A percentile compares a stretch with the other conserved stretches of the same genome.
Evolutionary conservation across 2,329 filamentous ascomycete genomes (phyloP).

Genomic region (Aureobasidium pullulans): DNA sequence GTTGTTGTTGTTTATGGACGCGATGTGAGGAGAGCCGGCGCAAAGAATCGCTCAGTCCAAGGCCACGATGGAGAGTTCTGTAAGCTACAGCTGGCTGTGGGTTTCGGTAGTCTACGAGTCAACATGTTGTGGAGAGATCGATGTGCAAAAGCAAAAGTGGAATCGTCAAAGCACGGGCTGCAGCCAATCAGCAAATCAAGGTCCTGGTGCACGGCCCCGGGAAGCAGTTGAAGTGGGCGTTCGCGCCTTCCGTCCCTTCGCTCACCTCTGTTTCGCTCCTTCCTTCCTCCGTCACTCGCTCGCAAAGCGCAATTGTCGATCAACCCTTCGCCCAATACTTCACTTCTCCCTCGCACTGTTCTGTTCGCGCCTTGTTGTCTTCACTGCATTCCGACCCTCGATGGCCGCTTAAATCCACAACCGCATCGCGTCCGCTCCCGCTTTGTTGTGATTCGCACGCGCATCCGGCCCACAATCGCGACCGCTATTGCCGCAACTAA

Average conservation of each 20-base stretch:
- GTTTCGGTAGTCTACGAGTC: slow-evolving; percentile 5
- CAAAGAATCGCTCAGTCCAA: neutral
- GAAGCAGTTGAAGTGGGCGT: neutral
- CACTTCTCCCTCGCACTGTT: neutral
- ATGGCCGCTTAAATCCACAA: slow-evolving; percentile 4
- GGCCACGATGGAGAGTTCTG: neutral
- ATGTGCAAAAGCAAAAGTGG: slow-evolving; percentile 1
- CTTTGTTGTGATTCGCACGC: slow-evolving; percentile 11
- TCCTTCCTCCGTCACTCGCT: neutral
- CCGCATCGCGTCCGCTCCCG: slow-evolving; percentile 7
- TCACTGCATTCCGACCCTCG: neutral
- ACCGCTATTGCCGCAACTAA: neutral
- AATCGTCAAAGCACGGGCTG: neutral
- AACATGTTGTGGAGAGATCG: slow-evolving; percentile 3
- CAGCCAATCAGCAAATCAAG: neutral
- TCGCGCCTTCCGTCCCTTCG: slow-evolving; percentile 9
- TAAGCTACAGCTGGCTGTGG: neutral
- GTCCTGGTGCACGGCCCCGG: neutral
- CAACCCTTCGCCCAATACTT: neutral
- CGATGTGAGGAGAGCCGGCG: neutral
- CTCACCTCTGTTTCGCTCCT: neutral
- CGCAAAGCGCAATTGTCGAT: neutral
- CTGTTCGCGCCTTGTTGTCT: neutral
- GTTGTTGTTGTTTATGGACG: neutral
- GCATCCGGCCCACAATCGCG: slow-evolving; percentile 2